Evolutionary conservation across 2,329 filamentous ascomycete species (phyloP).

Genomic region (Neofusicoccum umdonicola): DNA sequence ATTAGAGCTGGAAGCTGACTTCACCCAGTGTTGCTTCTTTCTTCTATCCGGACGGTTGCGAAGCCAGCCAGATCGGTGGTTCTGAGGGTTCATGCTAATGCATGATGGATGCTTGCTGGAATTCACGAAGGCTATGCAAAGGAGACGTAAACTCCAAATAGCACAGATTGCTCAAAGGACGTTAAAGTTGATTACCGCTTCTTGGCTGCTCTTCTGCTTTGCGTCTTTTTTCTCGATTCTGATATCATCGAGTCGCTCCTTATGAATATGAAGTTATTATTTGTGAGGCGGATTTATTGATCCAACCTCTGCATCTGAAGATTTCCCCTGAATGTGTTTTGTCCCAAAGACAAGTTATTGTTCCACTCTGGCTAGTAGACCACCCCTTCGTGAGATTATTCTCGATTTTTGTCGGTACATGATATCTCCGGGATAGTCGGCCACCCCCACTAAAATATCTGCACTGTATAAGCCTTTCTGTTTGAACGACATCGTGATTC

Average conservation of each 20-base stretch:
- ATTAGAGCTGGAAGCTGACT: not conserved
- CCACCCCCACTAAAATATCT: too few relatives aligned
- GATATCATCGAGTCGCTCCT: not conserved
- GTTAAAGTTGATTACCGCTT: not conserved
- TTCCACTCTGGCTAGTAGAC: too few relatives aligned
- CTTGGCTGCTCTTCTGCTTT: not conserved
- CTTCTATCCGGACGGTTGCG: slow-evolving; percentile 47
- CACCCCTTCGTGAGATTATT: too few relatives aligned
- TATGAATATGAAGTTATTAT: not conserved
- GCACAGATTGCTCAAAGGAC: not conserved
- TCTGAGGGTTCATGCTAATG: slow-evolving; percentile 26
- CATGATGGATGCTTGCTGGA: not conserved
- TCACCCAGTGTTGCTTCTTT: slow-evolving; percentile 41
- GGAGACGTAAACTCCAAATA: not conserved
- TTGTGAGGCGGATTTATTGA: too few relatives aligned
- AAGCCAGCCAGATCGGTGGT: slow-evolving; percentile 46
- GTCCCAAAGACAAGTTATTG: too few relatives aligned
- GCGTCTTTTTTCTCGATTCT: not conserved
- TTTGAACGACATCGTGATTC: too few relatives aligned
- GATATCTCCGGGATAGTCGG: too few relatives aligned
- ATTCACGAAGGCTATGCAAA: not conserved
- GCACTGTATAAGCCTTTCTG: too few relatives aligned
- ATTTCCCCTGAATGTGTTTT: too few relatives aligned
- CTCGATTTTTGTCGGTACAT: too few relatives aligned
- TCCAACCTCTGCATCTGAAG: not conserved